A percentile compares a stretch with the other conserved stretches of the same genome.
phyloP scores from a whole-genome alignment of 495 filamentous ascomycete genomes.

The Xylaria cubensis region DNA sequence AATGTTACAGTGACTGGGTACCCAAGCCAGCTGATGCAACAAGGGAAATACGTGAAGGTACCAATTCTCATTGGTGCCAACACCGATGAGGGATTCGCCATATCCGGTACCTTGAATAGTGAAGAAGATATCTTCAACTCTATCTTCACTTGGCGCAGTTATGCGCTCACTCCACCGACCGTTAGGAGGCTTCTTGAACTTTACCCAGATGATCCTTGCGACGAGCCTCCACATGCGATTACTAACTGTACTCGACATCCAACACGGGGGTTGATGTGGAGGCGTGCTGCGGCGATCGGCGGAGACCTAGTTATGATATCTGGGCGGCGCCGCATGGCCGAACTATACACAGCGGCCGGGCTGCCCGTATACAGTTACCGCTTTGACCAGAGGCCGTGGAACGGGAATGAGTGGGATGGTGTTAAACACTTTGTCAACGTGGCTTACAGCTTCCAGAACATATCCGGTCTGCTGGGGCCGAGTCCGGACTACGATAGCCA shows the following conservation, averaged over 20 bases:
- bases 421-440: conserved; percentile 69
- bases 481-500: conserved; percentile 55
- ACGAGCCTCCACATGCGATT: conserved; percentile 52
- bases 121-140: conserved; percentile 43
- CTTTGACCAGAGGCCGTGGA: conserved; percentile 60
- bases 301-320: conserved; percentile 65
- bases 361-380: conserved; percentile 66
- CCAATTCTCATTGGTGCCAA: conserved; percentile 63
- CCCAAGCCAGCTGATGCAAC: conserved; percentile 29
- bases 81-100: conserved; percentile 57
- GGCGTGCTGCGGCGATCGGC: conserved; percentile 58
- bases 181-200: conserved; percentile 51
- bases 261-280: conserved; percentile 55
- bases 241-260: conserved; percentile 52
- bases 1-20: conserved; percentile 37
- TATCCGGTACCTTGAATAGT: conserved; percentile 28
- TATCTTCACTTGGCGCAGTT: conserved; percentile 43
- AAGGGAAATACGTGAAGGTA: conserved; percentile 44
- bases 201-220: conserved; percentile 57
- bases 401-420: conserved; percentile 45
- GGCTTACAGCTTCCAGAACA: conserved; percentile 66
- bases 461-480: conserved; percentile 55
- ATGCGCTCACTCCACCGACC: conserved; percentile 39
- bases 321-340: conserved; percentile 60
- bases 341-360: conserved; percentile 54